Conservation (phyloP, 208 protist genomes). For the Trichomonas gallinae region DNA sequence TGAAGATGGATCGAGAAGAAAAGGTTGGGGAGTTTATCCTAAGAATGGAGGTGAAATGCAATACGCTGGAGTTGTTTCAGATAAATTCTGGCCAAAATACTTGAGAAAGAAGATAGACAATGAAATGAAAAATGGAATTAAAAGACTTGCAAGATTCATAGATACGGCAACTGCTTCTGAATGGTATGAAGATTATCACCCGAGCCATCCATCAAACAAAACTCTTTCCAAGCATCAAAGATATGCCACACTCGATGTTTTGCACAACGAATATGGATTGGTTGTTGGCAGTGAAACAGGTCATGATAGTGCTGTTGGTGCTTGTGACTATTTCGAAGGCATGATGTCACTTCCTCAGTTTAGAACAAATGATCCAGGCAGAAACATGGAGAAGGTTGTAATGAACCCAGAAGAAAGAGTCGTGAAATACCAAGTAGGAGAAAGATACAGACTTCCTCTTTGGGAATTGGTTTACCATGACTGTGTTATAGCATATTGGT, state of each 20-base stretch:
- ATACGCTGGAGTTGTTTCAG: background rate
- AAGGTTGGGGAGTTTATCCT: background rate
- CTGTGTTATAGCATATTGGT: background rate
- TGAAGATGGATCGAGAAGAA: background rate
- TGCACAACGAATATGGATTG: background rate
- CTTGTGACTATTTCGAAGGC: background rate
- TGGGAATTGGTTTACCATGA: conserved; percentile 1
- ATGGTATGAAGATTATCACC: background rate
- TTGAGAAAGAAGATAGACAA: background rate
- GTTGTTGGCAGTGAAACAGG: background rate
- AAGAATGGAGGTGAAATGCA: background rate
- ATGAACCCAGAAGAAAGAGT: background rate
- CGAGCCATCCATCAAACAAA: background rate
- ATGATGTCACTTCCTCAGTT: background rate
- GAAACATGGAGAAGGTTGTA: background rate
- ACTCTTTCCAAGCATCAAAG: background rate
- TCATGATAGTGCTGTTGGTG: background rate
- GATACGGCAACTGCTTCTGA: background rate
- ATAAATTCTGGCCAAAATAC: background rate
- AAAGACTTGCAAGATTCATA: background rate
- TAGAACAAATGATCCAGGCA: background rate
- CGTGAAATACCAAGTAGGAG: background rate
- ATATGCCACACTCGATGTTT: background rate
- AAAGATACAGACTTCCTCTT: background rate
- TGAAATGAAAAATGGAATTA: background rate